Base-by-base conservation (phyloP, 805 yeast genomes). In the Ogataea ramenticola region DNA sequence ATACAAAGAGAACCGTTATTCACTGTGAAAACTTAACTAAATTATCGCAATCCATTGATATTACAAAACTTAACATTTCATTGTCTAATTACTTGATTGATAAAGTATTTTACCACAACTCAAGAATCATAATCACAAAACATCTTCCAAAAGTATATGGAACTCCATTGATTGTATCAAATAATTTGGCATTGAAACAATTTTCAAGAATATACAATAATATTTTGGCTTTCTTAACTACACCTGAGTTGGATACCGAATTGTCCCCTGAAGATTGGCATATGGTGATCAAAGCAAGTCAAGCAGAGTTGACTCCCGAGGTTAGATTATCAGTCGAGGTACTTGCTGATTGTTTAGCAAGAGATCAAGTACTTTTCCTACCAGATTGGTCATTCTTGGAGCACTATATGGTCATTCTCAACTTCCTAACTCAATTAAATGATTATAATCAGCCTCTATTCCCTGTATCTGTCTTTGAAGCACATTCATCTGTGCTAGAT, bases 51-150 rank as follows among this genome's bases (percentile, higher is more conserved):
- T 61, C 72, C 48, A 67, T 90, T 20, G 96, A 90, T 61, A 78
- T 91, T 36, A 82, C 95, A 3, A 73, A 73, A 43, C 63, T 91
- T 38, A 80, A 90, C 50, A 81, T 91, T 36, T 81, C 90, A 2
- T 71, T 90, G 36, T 76, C 79, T 40, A 85, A 87, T 6, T 89
- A 87, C 58, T 64, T 81, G 14, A 48, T 55, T n/a, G 67, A 63
- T 42, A 48, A 50, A 35, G 80, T 82, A 55, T 85, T 87, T 52
- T 71, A 72, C 46, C 72, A 73, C 43, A 68, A 77, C 36, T 71
- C 70, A 42, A 72, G 68, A 39, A 71, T 82, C 31, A 65, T 71
- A 3, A 62, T 79, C 3, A 82, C 80, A n/a, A 58, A 64, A 41
- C 68, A 65, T 42, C 51, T 74, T 11, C 50, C 56, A 3, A 49